phyloP scores from a whole-genome alignment of 2,329 filamentous ascomycete species.

The Clonostachys solani region DNA sequence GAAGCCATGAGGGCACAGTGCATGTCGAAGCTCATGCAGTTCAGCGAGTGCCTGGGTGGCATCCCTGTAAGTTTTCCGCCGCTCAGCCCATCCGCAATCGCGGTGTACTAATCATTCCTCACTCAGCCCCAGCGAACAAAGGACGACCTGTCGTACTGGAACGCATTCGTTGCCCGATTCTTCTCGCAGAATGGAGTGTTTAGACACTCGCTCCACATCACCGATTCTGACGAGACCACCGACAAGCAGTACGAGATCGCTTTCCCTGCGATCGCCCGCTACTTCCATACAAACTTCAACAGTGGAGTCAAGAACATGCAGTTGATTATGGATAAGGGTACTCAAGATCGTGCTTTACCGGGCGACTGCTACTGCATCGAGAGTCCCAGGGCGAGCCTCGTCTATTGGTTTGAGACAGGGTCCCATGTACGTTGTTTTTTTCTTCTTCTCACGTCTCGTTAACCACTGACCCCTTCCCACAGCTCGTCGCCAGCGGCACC shows the following conservation, averaged over 20 bases:
- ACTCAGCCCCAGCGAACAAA: constrained; percentile 51
- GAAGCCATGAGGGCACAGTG: constrained; percentile 52
- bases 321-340: constrained; percentile 71
- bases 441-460: constrained; percentile 14
- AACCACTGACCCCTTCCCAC: background rate
- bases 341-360: constrained; percentile 48
- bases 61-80: constrained; percentile 38
- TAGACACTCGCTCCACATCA: constrained; percentile 62
- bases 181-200: constrained; percentile 77
- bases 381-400: constrained; percentile 71
- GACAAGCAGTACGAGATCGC: constrained; percentile 86
- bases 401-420: constrained; percentile 84
- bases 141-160: constrained; percentile 74
- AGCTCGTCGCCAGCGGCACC: constrained; percentile 75
- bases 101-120: constrained; percentile 4
- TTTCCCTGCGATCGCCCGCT: constrained; percentile 76
- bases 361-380: constrained; percentile 70
- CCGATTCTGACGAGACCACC: constrained; percentile 47
- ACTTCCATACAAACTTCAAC: constrained; percentile 85
- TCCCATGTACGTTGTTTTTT: constrained; percentile 62
- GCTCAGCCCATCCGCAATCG: background rate
- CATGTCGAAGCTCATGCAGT: constrained; percentile 56
- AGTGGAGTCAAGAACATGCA: constrained; percentile 85
- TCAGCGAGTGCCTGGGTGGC: constrained; percentile 57
- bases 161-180: constrained; percentile 72